phyloP scores from a whole-genome alignment of 1,284 basidiomycete species.

The Trichosporon sp. region DNA sequence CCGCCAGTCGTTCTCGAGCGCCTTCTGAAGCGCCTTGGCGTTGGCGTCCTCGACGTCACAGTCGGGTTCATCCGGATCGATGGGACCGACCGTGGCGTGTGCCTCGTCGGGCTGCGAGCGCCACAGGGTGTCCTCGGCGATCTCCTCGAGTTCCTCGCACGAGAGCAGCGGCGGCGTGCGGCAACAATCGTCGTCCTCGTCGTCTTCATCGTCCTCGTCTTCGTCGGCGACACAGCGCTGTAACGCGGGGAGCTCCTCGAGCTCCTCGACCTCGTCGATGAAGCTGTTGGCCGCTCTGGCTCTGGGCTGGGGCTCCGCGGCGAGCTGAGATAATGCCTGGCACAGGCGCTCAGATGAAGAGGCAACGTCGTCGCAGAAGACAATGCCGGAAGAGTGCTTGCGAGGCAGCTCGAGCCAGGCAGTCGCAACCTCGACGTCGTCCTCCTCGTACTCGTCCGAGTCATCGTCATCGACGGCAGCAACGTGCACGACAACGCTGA shows the following conservation, averaged over 20 bases:
- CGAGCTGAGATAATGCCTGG: neutral
- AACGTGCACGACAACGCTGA: constrained; percentile 7
- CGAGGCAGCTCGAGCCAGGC: constrained; percentile 4
- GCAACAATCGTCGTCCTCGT: constrained; percentile 8
- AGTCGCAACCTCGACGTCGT: constrained; percentile 2
- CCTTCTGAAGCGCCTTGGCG: neutral
- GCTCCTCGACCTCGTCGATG: constrained; percentile 11
- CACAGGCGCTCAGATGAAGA: neutral
- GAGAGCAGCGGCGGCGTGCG: constrained; percentile 25
- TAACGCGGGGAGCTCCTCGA: constrained; percentile 2
- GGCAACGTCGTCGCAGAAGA: neutral
- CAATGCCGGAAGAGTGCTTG: neutral
- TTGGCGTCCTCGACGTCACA: too few species aligned
- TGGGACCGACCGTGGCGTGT: too few species aligned
- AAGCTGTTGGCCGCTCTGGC: too few species aligned
- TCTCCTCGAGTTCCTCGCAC: constrained; percentile 13
- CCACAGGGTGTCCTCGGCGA: neutral
- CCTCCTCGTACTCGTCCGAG: constrained; percentile 15
- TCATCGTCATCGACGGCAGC: constrained; percentile 6
- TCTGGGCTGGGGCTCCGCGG: neutral
- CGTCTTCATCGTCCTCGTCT: constrained; percentile 21
- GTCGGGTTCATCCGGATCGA: neutral
- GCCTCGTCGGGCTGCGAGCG: neutral
- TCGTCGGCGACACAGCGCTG: neutral
- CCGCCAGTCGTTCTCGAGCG: neutral